Conservation (phyloP, 176 grass and related monocot genomes). For the Triticum urartu region DNA sequence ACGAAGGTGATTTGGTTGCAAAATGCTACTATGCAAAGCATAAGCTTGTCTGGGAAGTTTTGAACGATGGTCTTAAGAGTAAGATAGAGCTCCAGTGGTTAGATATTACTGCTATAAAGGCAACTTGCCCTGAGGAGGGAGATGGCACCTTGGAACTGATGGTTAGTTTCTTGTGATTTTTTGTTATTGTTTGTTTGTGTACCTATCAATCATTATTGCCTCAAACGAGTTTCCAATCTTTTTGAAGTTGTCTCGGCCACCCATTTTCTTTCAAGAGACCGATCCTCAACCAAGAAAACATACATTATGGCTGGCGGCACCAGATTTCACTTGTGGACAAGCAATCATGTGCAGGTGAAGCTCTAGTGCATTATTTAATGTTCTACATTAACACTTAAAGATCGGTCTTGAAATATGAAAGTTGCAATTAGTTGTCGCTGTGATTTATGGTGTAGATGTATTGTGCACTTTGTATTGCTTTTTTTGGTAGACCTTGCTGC, state of each 20-base stretch:
- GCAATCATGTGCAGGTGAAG: slow-evolving; percentile 67
- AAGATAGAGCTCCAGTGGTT: slow-evolving; percentile 93
- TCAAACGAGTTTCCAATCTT: slow-evolving; percentile 18
- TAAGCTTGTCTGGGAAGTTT: slow-evolving; percentile 81
- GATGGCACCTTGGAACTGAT: slow-evolving; percentile 58
- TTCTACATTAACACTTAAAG: background rate
- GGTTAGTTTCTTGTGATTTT: slow-evolving; percentile 37
- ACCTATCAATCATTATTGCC: slow-evolving; percentile 1
- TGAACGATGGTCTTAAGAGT: slow-evolving; percentile 66
- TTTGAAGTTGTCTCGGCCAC: slow-evolving; percentile 65
- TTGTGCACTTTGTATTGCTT: background rate
- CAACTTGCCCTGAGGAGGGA: slow-evolving; percentile 48
- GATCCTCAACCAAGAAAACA: slow-evolving; percentile 92
- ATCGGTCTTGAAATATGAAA: background rate
- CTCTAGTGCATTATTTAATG: background rate
- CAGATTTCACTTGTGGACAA: slow-evolving; percentile 81
- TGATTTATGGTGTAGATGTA: background rate
- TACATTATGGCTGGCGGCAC: slow-evolving; percentile 62
- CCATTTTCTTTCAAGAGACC: slow-evolving; percentile 78
- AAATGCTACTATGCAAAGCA: slow-evolving; percentile 92
- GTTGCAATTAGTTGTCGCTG: background rate
- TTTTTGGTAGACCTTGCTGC: background rate
- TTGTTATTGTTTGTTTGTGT: background rate
- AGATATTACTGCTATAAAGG: slow-evolving; percentile 64
- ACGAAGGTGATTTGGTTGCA: slow-evolving; percentile 80